A percentile compares a stretch with the other conserved stretches of the same genome.
phyloP scores from a whole-genome alignment of 1,284 basidiomycete genomes.

The Trichosporon ovoides region DNA sequence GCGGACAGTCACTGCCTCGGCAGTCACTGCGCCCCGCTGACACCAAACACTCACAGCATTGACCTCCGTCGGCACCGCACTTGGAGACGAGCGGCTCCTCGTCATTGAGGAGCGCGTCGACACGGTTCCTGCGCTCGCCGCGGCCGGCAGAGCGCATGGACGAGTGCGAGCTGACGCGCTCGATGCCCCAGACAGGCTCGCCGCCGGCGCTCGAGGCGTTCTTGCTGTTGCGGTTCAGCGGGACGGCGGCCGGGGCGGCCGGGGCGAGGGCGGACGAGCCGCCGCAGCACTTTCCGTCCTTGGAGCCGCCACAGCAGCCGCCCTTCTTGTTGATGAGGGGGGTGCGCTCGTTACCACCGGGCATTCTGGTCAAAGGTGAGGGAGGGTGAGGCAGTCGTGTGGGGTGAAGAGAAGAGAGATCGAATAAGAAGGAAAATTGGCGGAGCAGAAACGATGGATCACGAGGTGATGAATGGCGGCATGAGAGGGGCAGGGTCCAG shows the following conservation, averaged over 20 bases:
- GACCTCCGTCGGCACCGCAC: constrained; percentile 39
- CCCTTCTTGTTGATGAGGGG: constrained; percentile 15
- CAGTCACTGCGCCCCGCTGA: background rate
- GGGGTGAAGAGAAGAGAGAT: background rate
- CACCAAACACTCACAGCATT: constrained; percentile 32
- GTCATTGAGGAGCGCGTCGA: constrained; percentile 33
- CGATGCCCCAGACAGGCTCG: constrained; percentile 19
- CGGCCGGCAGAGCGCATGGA: constrained; percentile 13
- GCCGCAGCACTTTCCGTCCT: constrained; percentile 17
- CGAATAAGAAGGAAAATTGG: background rate
- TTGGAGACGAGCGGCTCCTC: constrained; percentile 40
- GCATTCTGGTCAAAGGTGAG: background rate
- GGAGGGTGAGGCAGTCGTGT: background rate
- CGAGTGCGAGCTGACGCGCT: constrained; percentile 15
- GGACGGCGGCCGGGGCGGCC: constrained; percentile 11
- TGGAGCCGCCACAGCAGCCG: constrained; percentile 20
- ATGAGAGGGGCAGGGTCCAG: too few relatives aligned
- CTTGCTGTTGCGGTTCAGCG: constrained; percentile 18
- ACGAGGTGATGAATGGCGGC: background rate
- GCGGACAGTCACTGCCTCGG: background rate
- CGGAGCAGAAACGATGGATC: too few relatives aligned
- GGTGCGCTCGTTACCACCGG: constrained; percentile 14
- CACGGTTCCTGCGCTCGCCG: constrained; percentile 12
- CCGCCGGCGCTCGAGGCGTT: constrained; percentile 4
- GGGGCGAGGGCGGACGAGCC: constrained; percentile 9